Percentiles rank a stretch among this genome's conserved stretches.
Evolutionary conservation across 768 basidiomycete genomes (phyloP).

Genomic region (Pleurotus giganteus): DNA sequence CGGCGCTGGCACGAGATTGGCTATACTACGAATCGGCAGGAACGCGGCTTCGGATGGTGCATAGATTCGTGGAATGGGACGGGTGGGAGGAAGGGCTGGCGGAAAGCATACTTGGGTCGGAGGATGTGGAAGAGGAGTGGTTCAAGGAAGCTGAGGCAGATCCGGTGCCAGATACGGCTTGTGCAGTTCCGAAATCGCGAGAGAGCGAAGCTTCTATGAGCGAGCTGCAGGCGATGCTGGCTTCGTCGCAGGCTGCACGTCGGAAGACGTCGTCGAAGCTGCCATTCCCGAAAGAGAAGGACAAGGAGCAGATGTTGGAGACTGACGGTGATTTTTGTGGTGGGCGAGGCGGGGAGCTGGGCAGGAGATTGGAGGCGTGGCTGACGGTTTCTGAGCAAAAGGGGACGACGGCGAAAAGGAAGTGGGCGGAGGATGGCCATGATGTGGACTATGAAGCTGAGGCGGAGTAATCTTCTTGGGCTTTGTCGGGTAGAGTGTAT

Average conservation of each 20-base stretch:
- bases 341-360: constrained; percentile 76
- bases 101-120: constrained; percentile 70
- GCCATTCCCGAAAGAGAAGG: constrained; percentile 57
- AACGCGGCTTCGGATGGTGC: constrained; percentile 66
- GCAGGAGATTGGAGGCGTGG: constrained; percentile 74
- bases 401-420: constrained; percentile 24
- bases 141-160: constrained; percentile 40
- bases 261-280: constrained; percentile 42
- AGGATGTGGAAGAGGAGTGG: constrained; percentile 73
- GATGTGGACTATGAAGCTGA: constrained; percentile 12
- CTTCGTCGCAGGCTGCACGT: constrained; percentile 9
- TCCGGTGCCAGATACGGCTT: constrained; percentile 12
- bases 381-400: constrained; percentile 38
- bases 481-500: no score
- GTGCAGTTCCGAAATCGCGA: neutral
- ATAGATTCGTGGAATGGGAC: constrained; percentile 85
- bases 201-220: constrained; percentile 5
- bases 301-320: constrained; percentile 68
- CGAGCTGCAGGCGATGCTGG: neutral
- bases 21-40: constrained; percentile 69
- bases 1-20: constrained; percentile 64
- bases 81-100: constrained; percentile 89
- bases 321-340: constrained; percentile 77
- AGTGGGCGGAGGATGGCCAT: constrained; percentile 16
- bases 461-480: constrained; percentile 8